Evolutionary conservation across 2,329 filamentous ascomycete species (phyloP), one percentile per base, ranked within the genome.

Genomic region (Aspergillus proliferans): DNA sequence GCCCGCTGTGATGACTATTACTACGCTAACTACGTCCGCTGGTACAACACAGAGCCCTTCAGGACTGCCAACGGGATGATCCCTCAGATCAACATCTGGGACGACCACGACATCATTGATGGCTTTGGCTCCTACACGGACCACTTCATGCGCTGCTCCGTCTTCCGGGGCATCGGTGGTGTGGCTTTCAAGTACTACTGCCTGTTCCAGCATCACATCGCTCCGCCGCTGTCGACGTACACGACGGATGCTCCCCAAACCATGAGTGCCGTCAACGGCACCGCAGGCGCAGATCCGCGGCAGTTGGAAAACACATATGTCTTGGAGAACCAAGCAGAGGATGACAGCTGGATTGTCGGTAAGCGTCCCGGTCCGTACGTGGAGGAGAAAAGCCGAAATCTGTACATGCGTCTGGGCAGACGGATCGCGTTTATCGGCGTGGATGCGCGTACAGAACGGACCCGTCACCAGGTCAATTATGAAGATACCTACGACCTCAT

Each of bases 381-480:
- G 2, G 80, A 83, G 58, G 81, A 84, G 64, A 71, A 69, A 47
- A 83, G 80, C 54, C 72, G 81, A 45, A 83, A 70, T 62, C 71
- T 85, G 52, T 85, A 82, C 68, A 82, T 80, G 67, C 80, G 82
- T 47, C 73, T 85, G 3, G 82, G 82, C 38, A 79, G 78, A 52
- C 77, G 86, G 8, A 84, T 87, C 58, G 79, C 83, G 34, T 81
- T 82, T 61, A 63, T 78, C 45, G 80, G 83, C 65, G 72, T 80
- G 59, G 78, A 83, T 66, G 78, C 79, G 8, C 76, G 80, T 12
- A 82, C 79, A n/a, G 79, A 85, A 79, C 87, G 91, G 21, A 96
- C 92, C 7, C 83, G 92, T 34, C 89, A 94, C 62, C 90, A 95
- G 70, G 84, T 97, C 71, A 96, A 96, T 73, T 96, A 95, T 61